Base-by-base conservation (phyloP, 495 filamentous ascomycete species). In the Polyplosphaeria fusca region DNA sequence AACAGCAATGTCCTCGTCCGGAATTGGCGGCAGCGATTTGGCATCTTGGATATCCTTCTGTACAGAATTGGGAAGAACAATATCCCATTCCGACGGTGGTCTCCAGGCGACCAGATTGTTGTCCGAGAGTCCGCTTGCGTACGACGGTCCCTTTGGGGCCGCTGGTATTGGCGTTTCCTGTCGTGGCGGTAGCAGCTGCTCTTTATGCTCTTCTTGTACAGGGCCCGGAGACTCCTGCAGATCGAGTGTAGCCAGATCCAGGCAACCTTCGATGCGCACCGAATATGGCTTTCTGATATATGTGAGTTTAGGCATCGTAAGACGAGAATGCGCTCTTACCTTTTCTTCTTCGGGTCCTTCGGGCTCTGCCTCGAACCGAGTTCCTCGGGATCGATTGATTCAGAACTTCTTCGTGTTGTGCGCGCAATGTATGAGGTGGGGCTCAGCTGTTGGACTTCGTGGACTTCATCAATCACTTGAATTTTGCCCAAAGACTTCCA, bases 391-490 rank as follows among this genome's bases (percentile, higher is more conserved):
- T 46, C 40, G 13, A 44, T 27, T 27, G 42, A 30, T 37, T 57
- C 62, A 1, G 46, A 44, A 40, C 52, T 60, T 16, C 40, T 18
- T 27, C 52, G 39, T 3, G 62, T 65, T 9, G 57, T 58, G 14
- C 53, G 51, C 1, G 51, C 28, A 28, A 65, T 43, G 47, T 52
- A 65, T 7, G 62, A 57, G 5, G 30, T 38, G 20, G 51, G 62
- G 26, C 47, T 53, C 1, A 65, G 47, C 32, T 61, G 56, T 32
- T 65, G 62, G 14, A 61, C 38, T 35, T 65, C 52, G 35, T 57
- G 42, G 38, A 61, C 52, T 32, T 65, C 57, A 25, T 60, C 52
- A 14, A 65, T 53, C 18, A 58, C 30, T 42, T 47, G 54, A 11
- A 47, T 32, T 32, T 50, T 52, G 16, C 38, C 52, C 3, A 23